Evolutionary conservation across 257 asterid genomes (phyloP), one percentile per base, ranked within the genome.

Genomic region (Forsythia suspensa): DNA sequence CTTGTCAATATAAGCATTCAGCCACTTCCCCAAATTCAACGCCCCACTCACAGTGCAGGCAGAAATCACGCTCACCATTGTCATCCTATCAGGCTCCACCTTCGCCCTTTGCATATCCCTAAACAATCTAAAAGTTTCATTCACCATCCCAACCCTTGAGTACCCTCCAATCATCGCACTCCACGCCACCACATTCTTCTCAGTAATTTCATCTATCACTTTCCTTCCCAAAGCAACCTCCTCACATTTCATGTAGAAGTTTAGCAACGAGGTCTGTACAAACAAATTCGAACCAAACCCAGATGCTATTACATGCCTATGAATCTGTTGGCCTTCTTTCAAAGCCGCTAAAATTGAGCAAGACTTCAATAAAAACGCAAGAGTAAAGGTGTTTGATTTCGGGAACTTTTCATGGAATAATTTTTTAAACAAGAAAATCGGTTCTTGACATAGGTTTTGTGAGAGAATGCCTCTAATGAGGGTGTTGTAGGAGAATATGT

Each of bases 41-140:
- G 95, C 95, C 34, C 94, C 94, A 0, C 87, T 63, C 84, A 80
- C 76, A 39, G 92, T 93, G 80, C 95, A 90, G 0, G 95, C 91
- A 10, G 97, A 92, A 65, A 92, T 82, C 76, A 84, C 93, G 7
- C 92, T 79, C 63, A 83, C 97, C 91, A 92, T 84, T 0, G 97
- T 82, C 80, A 90, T 85, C 89, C 84, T 91, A 77, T 92, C 97
- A 20, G 95, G 91, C 77, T 72, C 80, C 13, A 92, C 88, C 0
- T 92, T 92, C 0, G 81, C 78, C 80, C 52, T 80, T 70, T 86
- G 24, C 24, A 24, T 24, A 24, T 24, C 24, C 24, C 24, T 24
- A 24, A 24, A 24, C 24, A 24, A 24, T 24, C 24, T 24, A 24
- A 24, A 24, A 24, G 24, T 24, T 24, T 24, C 24, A 24, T 24